Evolutionary conservation across 305 asterid genomes (phyloP).

Genomic region (Plantago lanceolata): DNA sequence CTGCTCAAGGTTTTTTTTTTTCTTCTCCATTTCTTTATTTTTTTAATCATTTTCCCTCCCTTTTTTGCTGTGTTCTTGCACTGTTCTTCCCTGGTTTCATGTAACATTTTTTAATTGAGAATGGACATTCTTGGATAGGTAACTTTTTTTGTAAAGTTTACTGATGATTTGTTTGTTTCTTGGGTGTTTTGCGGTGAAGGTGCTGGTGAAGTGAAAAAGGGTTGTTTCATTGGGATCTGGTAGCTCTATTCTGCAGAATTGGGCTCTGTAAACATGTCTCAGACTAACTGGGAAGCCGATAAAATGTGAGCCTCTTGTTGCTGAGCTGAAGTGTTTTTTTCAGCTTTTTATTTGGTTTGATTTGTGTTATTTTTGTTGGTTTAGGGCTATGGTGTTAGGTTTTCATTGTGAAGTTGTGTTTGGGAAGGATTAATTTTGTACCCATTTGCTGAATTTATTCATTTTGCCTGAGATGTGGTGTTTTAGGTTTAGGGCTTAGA

Average conservation of each 20-base stretch:
- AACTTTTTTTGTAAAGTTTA: too few relatives aligned
- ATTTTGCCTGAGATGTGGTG: not conserved
- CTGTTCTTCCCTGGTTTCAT: not conserved
- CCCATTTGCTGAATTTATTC: not conserved
- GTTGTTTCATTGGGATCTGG: slow-evolving; percentile 32
- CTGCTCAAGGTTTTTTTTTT: not conserved
- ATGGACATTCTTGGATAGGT: not conserved
- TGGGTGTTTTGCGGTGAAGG: slow-evolving; percentile 29
- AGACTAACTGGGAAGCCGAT: slow-evolving; percentile 99
- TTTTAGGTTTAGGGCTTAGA: too few relatives aligned
- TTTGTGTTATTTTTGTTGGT: slow-evolving; percentile 17
- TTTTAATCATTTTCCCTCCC: not conserved
- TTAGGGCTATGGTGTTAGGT: not conserved
- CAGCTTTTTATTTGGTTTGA: not conserved
- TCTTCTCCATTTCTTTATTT: not conserved
- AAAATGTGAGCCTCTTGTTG: slow-evolving; percentile 58
- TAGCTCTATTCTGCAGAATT: slow-evolving; percentile 17
- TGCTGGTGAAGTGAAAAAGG: slow-evolving; percentile 8
- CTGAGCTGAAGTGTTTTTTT: not conserved
- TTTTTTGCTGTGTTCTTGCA: too few relatives aligned
- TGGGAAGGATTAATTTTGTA: not conserved
- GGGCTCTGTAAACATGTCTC: slow-evolving; percentile 53
- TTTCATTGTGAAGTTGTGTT: slow-evolving; percentile 10
- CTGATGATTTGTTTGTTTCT: not conserved
- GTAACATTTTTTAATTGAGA: not conserved